phyloP scores from a whole-genome alignment of 148 eudicot genomes.

The Rhododendron williamsianum region DNA sequence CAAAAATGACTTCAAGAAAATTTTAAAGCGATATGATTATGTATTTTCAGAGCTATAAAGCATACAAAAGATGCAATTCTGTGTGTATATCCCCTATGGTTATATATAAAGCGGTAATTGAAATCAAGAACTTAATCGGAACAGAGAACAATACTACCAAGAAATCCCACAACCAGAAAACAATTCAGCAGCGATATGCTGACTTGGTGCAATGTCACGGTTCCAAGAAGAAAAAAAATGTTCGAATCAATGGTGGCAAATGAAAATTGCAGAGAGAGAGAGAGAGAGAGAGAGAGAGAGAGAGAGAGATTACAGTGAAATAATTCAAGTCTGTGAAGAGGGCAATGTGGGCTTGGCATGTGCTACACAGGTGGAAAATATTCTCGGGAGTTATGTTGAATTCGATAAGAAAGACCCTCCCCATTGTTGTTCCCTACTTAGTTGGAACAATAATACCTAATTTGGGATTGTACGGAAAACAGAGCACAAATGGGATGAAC shows the following conservation, averaged over 20 bases:
- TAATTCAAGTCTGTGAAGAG: background rate
- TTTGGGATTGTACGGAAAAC: background rate
- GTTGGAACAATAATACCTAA: background rate
- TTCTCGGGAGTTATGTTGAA: background rate
- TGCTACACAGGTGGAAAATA: background rate
- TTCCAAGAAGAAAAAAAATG: too few species aligned
- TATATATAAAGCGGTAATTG: background rate
- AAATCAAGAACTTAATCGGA: background rate
- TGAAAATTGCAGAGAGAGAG: conserved; percentile 6
- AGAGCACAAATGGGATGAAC: background rate
- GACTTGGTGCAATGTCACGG: too few species aligned
- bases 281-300: conserved; percentile 4
- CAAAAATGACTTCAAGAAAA: too few species aligned
- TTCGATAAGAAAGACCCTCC: background rate
- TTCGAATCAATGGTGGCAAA: background rate
- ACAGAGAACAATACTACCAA: background rate
- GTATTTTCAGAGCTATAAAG: too few species aligned
- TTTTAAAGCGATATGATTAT: too few species aligned
- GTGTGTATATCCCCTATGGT: background rate
- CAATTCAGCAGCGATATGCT: too few species aligned
- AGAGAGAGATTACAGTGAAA: background rate
- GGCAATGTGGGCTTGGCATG: background rate
- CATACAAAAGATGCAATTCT: too few species aligned
- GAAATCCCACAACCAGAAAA: background rate
- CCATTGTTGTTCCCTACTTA: background rate